Evolutionary conservation across 768 basidiomycete genomes (phyloP).

Genomic region (Butyriboletus loyo): DNA sequence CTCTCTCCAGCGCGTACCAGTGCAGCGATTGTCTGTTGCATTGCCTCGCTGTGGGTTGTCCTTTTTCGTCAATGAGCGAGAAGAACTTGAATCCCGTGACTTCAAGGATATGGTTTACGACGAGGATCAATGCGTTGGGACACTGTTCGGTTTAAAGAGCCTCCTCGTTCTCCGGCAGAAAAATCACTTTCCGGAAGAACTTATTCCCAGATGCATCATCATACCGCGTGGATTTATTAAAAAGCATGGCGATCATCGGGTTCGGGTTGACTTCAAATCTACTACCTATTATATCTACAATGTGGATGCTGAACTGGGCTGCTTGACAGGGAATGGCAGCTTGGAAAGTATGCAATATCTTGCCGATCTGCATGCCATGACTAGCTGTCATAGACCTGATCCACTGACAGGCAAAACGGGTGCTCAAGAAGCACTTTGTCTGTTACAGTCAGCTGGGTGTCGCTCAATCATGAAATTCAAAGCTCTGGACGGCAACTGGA

Average conservation of each 20-base stretch:
- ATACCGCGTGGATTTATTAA: neutral
- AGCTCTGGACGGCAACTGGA: neutral
- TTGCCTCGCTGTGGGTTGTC: slow-evolving; percentile 37
- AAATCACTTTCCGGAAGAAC: neutral
- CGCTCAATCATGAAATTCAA: slow-evolving; percentile 38
- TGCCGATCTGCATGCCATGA: slow-evolving; percentile 42
- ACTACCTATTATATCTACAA: neutral
- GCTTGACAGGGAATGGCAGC: slow-evolving; percentile 21
- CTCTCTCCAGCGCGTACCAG: neutral
- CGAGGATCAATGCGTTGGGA: slow-evolving; percentile 34
- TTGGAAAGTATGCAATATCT: slow-evolving; percentile 29
- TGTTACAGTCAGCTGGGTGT: slow-evolving; percentile 19
- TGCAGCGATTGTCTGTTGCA: slow-evolving; percentile 18
- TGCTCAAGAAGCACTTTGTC: slow-evolving; percentile 37
- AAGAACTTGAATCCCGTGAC: slow-evolving; percentile 36
- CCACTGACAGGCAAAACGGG: slow-evolving; percentile 42
- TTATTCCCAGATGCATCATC: neutral
- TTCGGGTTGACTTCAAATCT: neutral
- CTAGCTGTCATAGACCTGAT: slow-evolving; percentile 38
- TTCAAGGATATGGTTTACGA: slow-evolving; percentile 40
- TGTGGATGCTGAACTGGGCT: neutral
- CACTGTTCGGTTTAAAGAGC: slow-evolving; percentile 39
- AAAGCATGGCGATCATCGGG: neutral
- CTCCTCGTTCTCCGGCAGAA: slow-evolving; percentile 27
- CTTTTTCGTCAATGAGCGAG: slow-evolving; percentile 32